Percentiles rank a stretch among this genome's conserved stretches.
Evolutionary conservation across 306 rosid species (phyloP).

Genomic region (Trifolium fragiferum): DNA sequence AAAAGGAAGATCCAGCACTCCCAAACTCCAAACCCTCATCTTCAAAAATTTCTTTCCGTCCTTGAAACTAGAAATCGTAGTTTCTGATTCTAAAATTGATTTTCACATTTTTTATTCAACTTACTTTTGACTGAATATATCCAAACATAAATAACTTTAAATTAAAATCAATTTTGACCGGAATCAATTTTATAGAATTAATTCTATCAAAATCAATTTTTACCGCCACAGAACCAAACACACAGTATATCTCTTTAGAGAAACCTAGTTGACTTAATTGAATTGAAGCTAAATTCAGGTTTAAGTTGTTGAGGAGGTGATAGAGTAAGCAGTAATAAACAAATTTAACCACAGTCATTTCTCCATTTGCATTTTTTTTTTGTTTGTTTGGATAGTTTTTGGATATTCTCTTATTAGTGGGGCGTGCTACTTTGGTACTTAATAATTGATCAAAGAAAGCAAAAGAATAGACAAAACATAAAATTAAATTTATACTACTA

Average conservation of each 20-base stretch:
- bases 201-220: no score
- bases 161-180: no score
- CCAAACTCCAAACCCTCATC: slow-evolving; percentile 52
- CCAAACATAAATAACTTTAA: no score
- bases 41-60: slow-evolving; percentile 36
- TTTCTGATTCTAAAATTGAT: no score
- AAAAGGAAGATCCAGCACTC: slow-evolving; percentile 68
- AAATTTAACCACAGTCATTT: neutral
- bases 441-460: slow-evolving; percentile 8
- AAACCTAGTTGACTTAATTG: neutral
- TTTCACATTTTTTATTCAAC: no score
- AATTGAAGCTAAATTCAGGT: neutral
- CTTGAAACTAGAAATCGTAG: no score
- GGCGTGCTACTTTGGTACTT: slow-evolving; percentile 7
- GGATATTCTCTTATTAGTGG: neutral
- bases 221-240: no score
- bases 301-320: neutral
- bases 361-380: neutral
- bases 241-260: no score
- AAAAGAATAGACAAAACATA: neutral
- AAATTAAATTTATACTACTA: neutral
- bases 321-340: neutral
- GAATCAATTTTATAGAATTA: no score
- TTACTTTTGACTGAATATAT: no score
- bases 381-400: neutral